phyloP scores from a whole-genome alignment of 306 rosid species.

The Lathyrus oleraceus region DNA sequence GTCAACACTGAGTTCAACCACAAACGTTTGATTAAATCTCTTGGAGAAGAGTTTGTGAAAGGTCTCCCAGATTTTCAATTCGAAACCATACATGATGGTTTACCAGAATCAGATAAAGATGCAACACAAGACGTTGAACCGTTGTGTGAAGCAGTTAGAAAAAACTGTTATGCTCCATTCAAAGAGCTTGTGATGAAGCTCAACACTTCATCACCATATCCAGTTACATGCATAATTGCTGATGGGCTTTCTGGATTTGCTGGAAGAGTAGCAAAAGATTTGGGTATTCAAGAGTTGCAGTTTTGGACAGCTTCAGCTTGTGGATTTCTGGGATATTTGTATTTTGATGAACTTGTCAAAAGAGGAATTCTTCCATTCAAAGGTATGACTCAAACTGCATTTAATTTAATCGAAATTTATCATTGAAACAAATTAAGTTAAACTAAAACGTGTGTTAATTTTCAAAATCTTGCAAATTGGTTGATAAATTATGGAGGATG shows the following conservation, averaged over 20 bases:
- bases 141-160: constrained; percentile 11
- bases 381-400: background rate
- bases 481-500: too few relatives aligned
- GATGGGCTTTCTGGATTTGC: constrained; percentile 20
- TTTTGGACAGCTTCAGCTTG: constrained; percentile 25
- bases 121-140: constrained; percentile 12
- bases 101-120: background rate
- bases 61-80: constrained; percentile 20
- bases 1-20: constrained; percentile 32
- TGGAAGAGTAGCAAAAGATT: background rate
- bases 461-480: too few relatives aligned
- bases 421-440: too few relatives aligned
- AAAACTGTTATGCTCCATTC: background rate
- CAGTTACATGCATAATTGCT: background rate
- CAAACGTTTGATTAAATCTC: constrained; percentile 13
- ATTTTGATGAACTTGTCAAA: constrained; percentile 2
- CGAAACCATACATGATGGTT: constrained; percentile 26
- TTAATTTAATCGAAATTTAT: too few relatives aligned
- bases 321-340: constrained; percentile 21
- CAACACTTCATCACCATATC: background rate
- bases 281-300: background rate
- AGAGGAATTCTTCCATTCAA: constrained; percentile 21
- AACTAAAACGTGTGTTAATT: too few relatives aligned
- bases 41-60: background rate
- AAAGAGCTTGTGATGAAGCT: constrained; percentile 20